Evolutionary conservation across 306 rosid genomes (phyloP), one percentile per base, ranked within the genome.

Genomic region (Canavalia gladiata): DNA sequence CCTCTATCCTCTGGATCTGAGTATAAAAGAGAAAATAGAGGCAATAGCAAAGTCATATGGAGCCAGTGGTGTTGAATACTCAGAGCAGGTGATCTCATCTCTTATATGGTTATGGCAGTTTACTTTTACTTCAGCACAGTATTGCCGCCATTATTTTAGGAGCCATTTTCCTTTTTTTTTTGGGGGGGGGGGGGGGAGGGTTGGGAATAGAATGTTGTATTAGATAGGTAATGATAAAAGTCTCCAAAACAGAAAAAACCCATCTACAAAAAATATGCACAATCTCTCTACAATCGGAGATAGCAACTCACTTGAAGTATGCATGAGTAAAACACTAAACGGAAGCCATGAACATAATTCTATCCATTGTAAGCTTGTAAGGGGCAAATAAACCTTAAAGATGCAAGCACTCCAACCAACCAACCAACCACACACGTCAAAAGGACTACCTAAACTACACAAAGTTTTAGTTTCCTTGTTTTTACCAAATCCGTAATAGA

Each of bases 31-130:
- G 77, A 95, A 95, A 81, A 93, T 95, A 84, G 98, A 89, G 84
- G 98, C 94, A 62, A 95, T 95, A 80, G 99, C 99, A 79, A 89
- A 82, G 77, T 95, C 99, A 73, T 95, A 95, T 73, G 99, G 99
- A 18, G 99, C 99, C 67, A 86, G 92, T 33, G 87, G 92, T 2
- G 98, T 93, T 76, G 93, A 89, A 78, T 95, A 86, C 91, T 93
- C 98, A 0, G 98, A 95, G 79, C 97, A 93, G 97, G 99, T 95
- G 30, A 83, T 81, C 75, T 69, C 67, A 56, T 82, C 18, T 82
- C 76, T 43, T 68, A 7, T 31, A 41, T 68, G 30, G 58, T 65
- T 70, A 33, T 65, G 69, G 49, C 70, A 51, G 13, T 68, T 58
- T 34, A 47, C 51, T 30, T 76, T 52, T 50, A 33, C 75, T 75